Evolutionary conservation across 2,329 filamentous ascomycete genomes (phyloP).

Genomic region (Macrophomina pseudophaseolina): DNA sequence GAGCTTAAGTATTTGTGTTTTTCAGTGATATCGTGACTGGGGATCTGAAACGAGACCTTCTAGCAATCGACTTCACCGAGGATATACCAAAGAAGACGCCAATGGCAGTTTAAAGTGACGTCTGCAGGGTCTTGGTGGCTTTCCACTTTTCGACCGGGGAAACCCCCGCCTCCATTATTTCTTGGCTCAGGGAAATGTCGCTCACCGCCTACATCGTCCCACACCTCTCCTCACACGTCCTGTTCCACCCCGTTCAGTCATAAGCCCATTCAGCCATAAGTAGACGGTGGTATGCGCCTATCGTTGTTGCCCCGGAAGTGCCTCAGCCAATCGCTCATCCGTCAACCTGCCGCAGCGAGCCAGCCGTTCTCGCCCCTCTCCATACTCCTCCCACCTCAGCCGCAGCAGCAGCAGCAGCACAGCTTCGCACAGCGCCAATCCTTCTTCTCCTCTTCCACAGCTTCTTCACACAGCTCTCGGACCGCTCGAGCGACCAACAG

Average conservation of each 20-base stretch:
- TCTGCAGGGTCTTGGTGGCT: slow-evolving; percentile 2
- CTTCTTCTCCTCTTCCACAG: not conserved
- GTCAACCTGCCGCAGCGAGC: not conserved
- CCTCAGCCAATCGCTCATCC: not conserved
- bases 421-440: not conserved
- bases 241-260: not conserved
- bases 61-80: not conserved
- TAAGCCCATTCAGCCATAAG: not conserved
- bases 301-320: not conserved
- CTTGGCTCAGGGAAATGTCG: slow-evolving; percentile 4
- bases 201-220: slow-evolving; percentile 17
- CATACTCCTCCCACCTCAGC: not conserved
- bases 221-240: not conserved
- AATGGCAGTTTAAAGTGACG: not conserved
- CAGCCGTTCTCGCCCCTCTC: not conserved
- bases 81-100: not conserved
- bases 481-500: not conserved
- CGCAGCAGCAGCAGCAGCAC: not conserved
- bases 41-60: not conserved
- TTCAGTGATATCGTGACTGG: not conserved
- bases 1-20: not conserved
- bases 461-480: not conserved
- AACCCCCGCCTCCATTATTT: not conserved
- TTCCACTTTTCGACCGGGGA: slow-evolving; percentile 10
- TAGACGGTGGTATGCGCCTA: slow-evolving; percentile 6